These are phyloP conservation scores for Sideroxylon spinosum DNA, from an alignment of 179 eudicot genomes.

Conservation along the genomic window DNA sequence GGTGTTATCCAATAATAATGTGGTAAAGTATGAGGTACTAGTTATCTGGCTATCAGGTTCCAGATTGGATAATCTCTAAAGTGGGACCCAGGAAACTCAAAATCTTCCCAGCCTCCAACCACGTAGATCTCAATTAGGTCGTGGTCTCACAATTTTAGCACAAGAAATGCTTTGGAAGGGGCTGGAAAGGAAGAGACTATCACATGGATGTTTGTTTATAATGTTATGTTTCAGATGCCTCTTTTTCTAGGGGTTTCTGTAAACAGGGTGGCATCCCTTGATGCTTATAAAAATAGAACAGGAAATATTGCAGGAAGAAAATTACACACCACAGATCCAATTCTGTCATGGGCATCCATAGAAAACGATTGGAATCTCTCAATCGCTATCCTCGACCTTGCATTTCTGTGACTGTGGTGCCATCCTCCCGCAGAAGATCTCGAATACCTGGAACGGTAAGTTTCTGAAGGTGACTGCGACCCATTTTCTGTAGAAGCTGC, in stretches of 20 bases:
- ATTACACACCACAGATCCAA: constrained; percentile 28
- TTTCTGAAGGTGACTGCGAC: constrained; percentile 14
- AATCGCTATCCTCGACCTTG: constrained; percentile 23
- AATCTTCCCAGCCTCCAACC: neutral
- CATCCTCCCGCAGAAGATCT: constrained; percentile 28
- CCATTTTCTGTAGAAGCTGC: constrained; percentile 19
- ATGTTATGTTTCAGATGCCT: too few relatives aligned
- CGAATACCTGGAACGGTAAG: constrained; percentile 22
- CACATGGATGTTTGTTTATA: too few relatives aligned
- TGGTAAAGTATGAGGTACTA: neutral
- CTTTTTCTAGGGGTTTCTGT: too few relatives aligned
- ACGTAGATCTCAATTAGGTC: neutral
- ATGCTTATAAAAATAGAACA: neutral
- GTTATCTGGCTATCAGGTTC: constrained; percentile 4
- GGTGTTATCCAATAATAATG: neutral
- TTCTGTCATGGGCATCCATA: constrained; percentile 22
- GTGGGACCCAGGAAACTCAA: neutral
- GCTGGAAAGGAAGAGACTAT: too few relatives aligned
- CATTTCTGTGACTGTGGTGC: constrained; percentile 24
- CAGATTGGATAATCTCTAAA: neutral
- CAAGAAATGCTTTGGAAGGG: too few relatives aligned
- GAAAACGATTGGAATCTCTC: constrained; percentile 26
- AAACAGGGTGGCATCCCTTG: too few relatives aligned
- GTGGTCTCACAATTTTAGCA: too few relatives aligned
- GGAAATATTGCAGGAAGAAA: neutral